Percentiles rank a stretch among this genome's conserved stretches.
These are phyloP conservation scores for Neofusicoccum ribis DNA, from an alignment of 2,329 filamentous ascomycete genomes.

Conservation along the genomic window DNA sequence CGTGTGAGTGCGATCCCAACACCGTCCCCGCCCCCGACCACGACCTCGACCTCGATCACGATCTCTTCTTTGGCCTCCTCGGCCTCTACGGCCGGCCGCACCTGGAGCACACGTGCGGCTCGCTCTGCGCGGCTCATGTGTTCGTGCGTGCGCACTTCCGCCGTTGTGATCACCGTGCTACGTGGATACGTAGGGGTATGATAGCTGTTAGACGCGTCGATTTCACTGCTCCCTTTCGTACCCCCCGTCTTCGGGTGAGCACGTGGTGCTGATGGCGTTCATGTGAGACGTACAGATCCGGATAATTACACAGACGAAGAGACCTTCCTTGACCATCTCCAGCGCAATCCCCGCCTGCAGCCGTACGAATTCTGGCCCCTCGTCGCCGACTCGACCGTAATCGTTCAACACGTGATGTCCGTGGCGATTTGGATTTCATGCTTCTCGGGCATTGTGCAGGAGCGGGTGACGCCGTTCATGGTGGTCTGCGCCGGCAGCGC, in stretches of 20 bases:
- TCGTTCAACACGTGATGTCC: conserved; percentile 94
- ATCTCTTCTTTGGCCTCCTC: no score
- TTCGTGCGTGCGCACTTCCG: not conserved
- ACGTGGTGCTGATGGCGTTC: not conserved
- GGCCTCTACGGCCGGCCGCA: no score
- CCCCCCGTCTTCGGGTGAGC: not conserved
- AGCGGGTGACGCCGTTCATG: conserved; percentile 84
- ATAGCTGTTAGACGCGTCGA: no score
- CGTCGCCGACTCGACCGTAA: conserved; percentile 91
- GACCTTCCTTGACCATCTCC: conserved; percentile 93
- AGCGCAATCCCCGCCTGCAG: conserved; percentile 87
- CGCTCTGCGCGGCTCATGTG: not conserved
- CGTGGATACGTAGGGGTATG: no score
- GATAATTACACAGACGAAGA: conserved; percentile 98
- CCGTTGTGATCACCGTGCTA: no score
- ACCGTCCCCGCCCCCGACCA: no score
- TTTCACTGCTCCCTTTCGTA: no score
- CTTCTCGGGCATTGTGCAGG: conserved; percentile 86
- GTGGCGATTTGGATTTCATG: conserved; percentile 93
- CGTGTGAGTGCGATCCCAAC: conserved; percentile 59
- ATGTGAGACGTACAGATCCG: conserved; percentile 64
- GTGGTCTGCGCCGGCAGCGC: conserved; percentile 83
- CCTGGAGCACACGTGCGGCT: not conserved
- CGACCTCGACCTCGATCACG: no score
- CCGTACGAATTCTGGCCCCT: conserved; percentile 98